These are phyloP conservation scores for Centella asiatica DNA, from an alignment of 129 eudicot genomes.

Conservation along the genomic window DNA sequence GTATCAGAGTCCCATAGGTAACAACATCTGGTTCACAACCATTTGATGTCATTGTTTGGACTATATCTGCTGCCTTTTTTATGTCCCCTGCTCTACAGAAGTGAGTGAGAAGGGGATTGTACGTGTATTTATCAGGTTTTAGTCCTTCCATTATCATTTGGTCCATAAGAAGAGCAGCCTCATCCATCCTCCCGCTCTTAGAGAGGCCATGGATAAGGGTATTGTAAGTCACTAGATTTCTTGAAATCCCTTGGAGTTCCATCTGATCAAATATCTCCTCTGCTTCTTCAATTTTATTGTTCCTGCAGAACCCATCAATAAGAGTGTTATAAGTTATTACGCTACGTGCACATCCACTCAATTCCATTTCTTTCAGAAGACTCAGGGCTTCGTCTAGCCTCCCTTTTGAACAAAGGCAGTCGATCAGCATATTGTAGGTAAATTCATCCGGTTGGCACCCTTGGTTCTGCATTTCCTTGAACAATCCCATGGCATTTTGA, in stretches of 20 bases:
- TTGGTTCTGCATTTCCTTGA: slow-evolving; percentile 61
- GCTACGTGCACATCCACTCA: slow-evolving; percentile 60
- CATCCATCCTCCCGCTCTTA: slow-evolving; percentile 52
- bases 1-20: slow-evolving; percentile 77
- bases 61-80: slow-evolving; percentile 73
- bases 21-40: slow-evolving; percentile 88
- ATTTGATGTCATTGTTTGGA: slow-evolving; percentile 77
- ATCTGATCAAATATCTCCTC: slow-evolving; percentile 87
- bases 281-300: slow-evolving; percentile 64
- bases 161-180: slow-evolving; percentile 72
- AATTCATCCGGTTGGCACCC: slow-evolving; percentile 86
- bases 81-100: slow-evolving; percentile 80
- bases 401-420: slow-evolving; percentile 67
- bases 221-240: slow-evolving; percentile 64
- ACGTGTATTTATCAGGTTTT: slow-evolving; percentile 78
- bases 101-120: slow-evolving; percentile 67
- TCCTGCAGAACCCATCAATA: slow-evolving; percentile 75
- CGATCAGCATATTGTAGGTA: slow-evolving; percentile 77
- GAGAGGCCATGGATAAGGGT: slow-evolving; percentile 74
- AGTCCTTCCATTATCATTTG: slow-evolving; percentile 91
- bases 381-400: slow-evolving; percentile 56
- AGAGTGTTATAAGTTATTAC: slow-evolving; percentile 72
- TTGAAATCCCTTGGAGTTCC: slow-evolving; percentile 83
- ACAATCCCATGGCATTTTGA: slow-evolving; percentile 45
- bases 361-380: slow-evolving; percentile 74